phyloP scores from a whole-genome alignment of 1,284 basidiomycete genomes.

The Tylopilus sp. region DNA sequence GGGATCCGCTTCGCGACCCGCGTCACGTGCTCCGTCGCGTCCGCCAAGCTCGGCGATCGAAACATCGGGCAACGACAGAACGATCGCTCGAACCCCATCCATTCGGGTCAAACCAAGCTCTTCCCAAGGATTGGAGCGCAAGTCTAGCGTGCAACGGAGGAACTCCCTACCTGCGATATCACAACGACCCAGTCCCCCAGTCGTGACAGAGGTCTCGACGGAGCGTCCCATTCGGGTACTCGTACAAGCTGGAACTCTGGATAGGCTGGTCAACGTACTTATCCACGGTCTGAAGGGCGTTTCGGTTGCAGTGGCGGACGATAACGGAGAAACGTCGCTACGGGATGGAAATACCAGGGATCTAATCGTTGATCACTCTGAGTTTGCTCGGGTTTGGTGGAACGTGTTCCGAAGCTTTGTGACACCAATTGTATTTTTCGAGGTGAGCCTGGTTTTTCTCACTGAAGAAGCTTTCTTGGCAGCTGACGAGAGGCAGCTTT shows the following conservation, averaged over 20 bases:
- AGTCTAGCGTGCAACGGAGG: conserved; percentile 77
- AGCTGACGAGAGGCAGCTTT: conserved; percentile 57
- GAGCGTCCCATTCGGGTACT: conserved; percentile 79
- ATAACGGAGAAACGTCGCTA: conserved; percentile 84
- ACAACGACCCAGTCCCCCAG: conserved; percentile 64
- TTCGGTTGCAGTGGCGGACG: conserved; percentile 81
- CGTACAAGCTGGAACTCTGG: conserved; percentile 81
- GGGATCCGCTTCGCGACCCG: conserved; percentile 58
- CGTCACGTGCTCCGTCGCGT: conserved; percentile 69
- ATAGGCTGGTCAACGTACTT: conserved; percentile 77
- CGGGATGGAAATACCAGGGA: conserved; percentile 76
- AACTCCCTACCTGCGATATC: conserved; percentile 83
- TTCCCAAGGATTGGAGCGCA: conserved; percentile 75
- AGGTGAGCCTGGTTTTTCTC: conserved; percentile 60
- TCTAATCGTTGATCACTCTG: conserved; percentile 73
- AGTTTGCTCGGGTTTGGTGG: conserved; percentile 85
- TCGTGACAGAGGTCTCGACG: conserved; percentile 67
- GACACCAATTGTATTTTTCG: conserved; percentile 82
- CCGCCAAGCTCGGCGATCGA: conserved; percentile 71
- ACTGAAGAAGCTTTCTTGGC: conserved; percentile 6
- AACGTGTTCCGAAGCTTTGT: conserved; percentile 82
- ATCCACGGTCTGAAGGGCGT: conserved; percentile 82
- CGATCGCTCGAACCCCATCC: conserved; percentile 69
- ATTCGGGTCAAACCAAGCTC: conserved; percentile 79
- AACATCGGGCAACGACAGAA: conserved; percentile 48